These are phyloP conservation scores for Pyrrhoderma noxium DNA, from an alignment of 1,284 basidiomycete species.

Conservation along the genomic window DNA sequence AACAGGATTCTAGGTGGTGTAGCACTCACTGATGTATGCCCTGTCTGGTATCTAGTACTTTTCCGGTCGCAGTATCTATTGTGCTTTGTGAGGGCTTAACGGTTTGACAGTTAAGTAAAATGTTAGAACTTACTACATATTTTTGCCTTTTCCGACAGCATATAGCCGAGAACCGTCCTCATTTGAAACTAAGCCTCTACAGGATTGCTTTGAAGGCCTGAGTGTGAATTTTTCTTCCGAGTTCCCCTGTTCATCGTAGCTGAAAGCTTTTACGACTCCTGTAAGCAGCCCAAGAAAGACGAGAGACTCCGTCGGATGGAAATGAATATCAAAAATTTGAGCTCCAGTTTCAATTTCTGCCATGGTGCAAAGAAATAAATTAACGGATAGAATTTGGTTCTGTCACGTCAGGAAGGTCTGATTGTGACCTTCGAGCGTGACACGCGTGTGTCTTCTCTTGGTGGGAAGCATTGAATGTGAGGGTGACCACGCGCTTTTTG, in stretches of 20 bases:
- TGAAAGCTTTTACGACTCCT: constrained; percentile 75
- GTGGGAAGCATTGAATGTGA: too few relatives aligned
- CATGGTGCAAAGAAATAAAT: constrained; percentile 37
- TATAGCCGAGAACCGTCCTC: constrained; percentile 62
- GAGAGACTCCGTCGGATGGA: constrained; percentile 66
- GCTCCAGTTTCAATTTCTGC: constrained; percentile 65
- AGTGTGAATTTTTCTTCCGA: constrained; percentile 46
- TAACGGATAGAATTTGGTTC: too few relatives aligned
- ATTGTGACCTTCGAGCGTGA: too few relatives aligned
- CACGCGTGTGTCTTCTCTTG: too few relatives aligned
- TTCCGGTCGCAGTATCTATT: constrained; percentile 63
- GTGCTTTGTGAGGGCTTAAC: constrained; percentile 35
- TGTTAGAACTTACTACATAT: constrained; percentile 58
- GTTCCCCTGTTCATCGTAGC: constrained; percentile 63
- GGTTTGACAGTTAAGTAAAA: background rate
- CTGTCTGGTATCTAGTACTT: constrained; percentile 51
- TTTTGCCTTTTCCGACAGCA: constrained; percentile 79
- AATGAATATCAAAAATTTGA: constrained; percentile 85
- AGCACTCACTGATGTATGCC: constrained; percentile 74
- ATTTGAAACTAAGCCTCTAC: constrained; percentile 61
- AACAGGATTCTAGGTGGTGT: constrained; percentile 14
- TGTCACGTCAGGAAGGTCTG: too few relatives aligned
- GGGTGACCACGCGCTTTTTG: too few relatives aligned
- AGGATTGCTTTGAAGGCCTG: constrained; percentile 67
- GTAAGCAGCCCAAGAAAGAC: constrained; percentile 78